Evolutionary conservation across 257 asterid species (phyloP).

Genomic region (Haberlea rhodopensis): DNA sequence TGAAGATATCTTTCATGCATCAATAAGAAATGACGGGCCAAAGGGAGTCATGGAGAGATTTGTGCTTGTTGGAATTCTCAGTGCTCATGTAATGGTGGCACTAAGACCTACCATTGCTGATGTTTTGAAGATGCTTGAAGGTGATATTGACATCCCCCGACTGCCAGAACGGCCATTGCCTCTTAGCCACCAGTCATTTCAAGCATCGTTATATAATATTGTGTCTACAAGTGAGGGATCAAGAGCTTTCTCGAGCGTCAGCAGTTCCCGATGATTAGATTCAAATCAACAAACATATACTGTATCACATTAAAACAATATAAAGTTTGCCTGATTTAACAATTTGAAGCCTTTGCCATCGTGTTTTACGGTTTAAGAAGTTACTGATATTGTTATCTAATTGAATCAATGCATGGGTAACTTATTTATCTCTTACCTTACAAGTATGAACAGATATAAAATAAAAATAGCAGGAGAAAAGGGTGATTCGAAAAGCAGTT

Average conservation of each 20-base stretch:
- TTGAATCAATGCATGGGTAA: background rate
- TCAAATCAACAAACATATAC: background rate
- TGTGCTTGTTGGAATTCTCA: conserved; percentile 49
- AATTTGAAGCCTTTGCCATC: too few relatives aligned
- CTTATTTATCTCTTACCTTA: background rate
- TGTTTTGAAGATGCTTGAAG: conserved; percentile 65
- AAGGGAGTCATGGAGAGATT: conserved; percentile 60
- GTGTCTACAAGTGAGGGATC: conserved; percentile 19
- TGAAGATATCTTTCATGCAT: conserved; percentile 37
- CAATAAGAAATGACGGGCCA: conserved; percentile 44
- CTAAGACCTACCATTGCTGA: conserved; percentile 58
- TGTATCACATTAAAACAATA: too few relatives aligned
- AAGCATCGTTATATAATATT: conserved; percentile 21
- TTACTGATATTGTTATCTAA: background rate
- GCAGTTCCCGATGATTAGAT: conserved; percentile 8
- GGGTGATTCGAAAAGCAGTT: background rate
- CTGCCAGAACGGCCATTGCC: conserved; percentile 52
- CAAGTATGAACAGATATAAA: background rate
- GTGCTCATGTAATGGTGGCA: conserved; percentile 68
- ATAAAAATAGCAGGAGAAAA: background rate
- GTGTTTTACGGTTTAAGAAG: background rate
- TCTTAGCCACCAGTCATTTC: conserved; percentile 33
- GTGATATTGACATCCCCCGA: conserved; percentile 57
- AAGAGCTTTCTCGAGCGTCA: conserved; percentile 11
- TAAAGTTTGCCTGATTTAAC: too few relatives aligned